Percentiles rank a stretch among this genome's conserved stretches.
These are phyloP conservation scores for Neocatenulostroma microsporum DNA, from an alignment of 2,329 filamentous ascomycete genomes.

Conservation along the genomic window DNA sequence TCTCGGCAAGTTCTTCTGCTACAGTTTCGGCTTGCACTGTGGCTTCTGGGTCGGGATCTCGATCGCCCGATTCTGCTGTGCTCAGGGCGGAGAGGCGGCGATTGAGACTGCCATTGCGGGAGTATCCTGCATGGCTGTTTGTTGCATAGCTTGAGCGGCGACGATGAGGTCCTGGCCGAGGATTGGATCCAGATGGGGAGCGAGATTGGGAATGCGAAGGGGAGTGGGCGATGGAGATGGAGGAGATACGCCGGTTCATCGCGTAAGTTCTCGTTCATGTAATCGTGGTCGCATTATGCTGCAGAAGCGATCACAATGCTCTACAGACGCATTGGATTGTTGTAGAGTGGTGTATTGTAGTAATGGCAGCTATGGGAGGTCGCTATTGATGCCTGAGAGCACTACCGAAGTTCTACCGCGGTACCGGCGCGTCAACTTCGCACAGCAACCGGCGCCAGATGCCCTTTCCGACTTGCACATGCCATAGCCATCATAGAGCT, in stretches of 20 bases:
- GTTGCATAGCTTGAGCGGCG: conserved; percentile 29
- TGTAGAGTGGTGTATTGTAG: too few relatives aligned
- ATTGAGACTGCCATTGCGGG: conserved; percentile 36
- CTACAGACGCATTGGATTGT: too few relatives aligned
- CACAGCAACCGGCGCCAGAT: conserved; percentile 1
- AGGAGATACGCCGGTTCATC: conserved; percentile 39
- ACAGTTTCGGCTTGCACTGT: conserved; percentile 60
- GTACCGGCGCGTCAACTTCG: conserved; percentile 1
- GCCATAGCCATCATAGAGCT: neutral
- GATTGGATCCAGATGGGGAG: conserved; percentile 8
- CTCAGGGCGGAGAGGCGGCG: conserved; percentile 62
- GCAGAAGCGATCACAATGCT: neutral
- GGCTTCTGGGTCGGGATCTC: conserved; percentile 39
- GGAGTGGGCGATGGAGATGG: conserved; percentile 23
- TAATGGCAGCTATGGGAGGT: too few relatives aligned
- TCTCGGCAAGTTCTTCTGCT: conserved; percentile 92
- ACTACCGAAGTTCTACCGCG: neutral
- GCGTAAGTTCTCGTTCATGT: conserved; percentile 12
- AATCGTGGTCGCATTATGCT: neutral
- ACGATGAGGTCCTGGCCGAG: conserved; percentile 4
- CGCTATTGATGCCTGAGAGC: conserved; percentile 5
- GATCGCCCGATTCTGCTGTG: conserved; percentile 53
- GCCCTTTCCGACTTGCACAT: too few relatives aligned
- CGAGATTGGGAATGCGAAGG: conserved; percentile 13
- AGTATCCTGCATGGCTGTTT: conserved; percentile 39